These are phyloP conservation scores for Sequoiadendron giganteum DNA, from an alignment of 75 land plant species.

Conservation along the genomic window DNA sequence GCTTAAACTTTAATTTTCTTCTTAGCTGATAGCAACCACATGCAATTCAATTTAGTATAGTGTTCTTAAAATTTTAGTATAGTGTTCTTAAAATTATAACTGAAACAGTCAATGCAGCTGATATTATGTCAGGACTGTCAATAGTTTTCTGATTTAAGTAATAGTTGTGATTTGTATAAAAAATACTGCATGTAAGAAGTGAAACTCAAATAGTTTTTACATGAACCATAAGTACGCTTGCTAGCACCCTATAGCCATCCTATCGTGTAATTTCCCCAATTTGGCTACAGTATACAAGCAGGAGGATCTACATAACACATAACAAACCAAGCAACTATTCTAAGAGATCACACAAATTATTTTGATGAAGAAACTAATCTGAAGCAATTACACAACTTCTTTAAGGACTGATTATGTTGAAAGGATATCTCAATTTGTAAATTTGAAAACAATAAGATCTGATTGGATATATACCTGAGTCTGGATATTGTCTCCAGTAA, in stretches of 20 bases:
- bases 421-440: not conserved
- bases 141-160: not conserved
- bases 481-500: conserved; percentile 75
- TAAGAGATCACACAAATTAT: not conserved
- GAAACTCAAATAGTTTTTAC: too few species aligned
- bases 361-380: not conserved
- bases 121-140: not conserved
- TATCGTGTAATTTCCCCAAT: not conserved
- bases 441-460: not conserved
- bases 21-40: not conserved
- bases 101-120: not conserved
- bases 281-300: not conserved
- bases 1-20: not conserved
- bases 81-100: not conserved
- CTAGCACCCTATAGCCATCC: not conserved
- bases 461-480: conserved; percentile 55
- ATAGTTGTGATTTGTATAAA: not conserved
- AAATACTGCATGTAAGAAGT: not conserved
- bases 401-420: not conserved
- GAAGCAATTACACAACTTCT: not conserved
- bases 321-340: not conserved
- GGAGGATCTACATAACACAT: not conserved
- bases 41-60: not conserved
- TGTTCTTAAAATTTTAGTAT: not conserved
- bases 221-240: not conserved